Evolutionary conservation across 345 rosid genomes (phyloP).

Genomic region (Clausena lansium): DNA sequence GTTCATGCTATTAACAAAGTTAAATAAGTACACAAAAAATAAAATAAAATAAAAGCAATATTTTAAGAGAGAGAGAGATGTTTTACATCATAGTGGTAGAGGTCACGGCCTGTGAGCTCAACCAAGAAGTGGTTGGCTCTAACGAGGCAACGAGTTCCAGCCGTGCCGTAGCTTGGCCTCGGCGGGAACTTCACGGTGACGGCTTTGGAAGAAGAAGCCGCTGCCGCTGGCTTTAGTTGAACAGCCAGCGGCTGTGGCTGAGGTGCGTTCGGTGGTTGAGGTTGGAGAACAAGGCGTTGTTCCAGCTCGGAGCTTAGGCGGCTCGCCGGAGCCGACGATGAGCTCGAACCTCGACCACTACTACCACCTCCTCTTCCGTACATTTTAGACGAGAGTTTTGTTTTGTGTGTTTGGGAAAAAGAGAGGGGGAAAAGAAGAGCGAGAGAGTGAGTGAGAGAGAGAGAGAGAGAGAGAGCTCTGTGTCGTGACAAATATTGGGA

Average conservation of each 20-base stretch:
- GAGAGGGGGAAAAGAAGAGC: too few relatives aligned
- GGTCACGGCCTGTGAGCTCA: constrained; percentile 45
- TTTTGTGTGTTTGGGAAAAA: background rate
- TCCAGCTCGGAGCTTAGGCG: background rate
- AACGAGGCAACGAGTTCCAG: constrained; percentile 40
- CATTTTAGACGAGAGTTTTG: background rate
- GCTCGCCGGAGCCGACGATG: background rate
- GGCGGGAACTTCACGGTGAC: constrained; percentile 45
- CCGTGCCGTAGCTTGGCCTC: constrained; percentile 51
- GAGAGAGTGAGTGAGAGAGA: background rate
- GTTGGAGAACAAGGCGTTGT: background rate
- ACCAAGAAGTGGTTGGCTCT: constrained; percentile 59
- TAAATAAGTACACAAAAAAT: background rate
- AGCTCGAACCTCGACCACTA: background rate
- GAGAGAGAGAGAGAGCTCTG: background rate
- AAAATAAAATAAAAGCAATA: background rate
- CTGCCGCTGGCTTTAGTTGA: background rate
- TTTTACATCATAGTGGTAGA: constrained; percentile 54
- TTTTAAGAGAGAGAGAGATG: background rate
- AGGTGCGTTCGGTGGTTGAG: background rate
- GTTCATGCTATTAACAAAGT: background rate
- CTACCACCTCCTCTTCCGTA: background rate
- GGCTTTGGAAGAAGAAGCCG: constrained; percentile 24
- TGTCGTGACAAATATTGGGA: background rate
- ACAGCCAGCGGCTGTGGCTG: background rate